These are phyloP conservation scores for Hymenotorrendiella dingleyae DNA, from an alignment of 2,329 filamentous ascomycete species.

Conservation along the genomic window DNA sequence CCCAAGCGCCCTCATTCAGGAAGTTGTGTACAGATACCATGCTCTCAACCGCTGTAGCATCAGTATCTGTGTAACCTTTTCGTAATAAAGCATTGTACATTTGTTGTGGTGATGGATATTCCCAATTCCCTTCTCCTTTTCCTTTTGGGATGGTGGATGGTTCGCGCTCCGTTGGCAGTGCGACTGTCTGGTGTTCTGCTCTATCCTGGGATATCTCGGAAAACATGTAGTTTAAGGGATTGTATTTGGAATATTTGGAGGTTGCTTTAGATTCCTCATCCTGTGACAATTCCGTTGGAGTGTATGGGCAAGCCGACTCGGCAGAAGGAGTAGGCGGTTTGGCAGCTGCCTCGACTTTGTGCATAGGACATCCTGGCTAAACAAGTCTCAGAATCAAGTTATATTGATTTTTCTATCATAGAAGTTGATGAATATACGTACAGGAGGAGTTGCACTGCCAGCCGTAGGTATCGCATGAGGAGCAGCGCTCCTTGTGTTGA, in stretches of 20 bases:
- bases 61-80: conserved; percentile 93
- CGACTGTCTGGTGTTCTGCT: conserved; percentile 64
- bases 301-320: conserved; percentile 29
- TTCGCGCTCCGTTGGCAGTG: conserved; percentile 76
- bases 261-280: conserved; percentile 24
- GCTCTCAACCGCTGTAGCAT: conserved; percentile 84
- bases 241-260: conserved; percentile 59
- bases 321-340: conserved; percentile 24
- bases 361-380: conserved; percentile 66
- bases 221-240: conserved; percentile 95
- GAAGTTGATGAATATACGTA: conserved; percentile 11
- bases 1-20: conserved; percentile 94
- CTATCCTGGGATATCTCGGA: conserved; percentile 73
- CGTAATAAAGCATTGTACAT: conserved; percentile 98
- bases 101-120: conserved; percentile 96
- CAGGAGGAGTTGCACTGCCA: conserved; percentile 22
- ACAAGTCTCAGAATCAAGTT: conserved; percentile 10
- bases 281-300: conserved; percentile 22
- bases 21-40: conserved; percentile 99
- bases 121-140: conserved; percentile 76
- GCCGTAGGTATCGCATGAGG: conserved; percentile 21
- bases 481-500: conserved; percentile 18
- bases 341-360: conserved; percentile 39
- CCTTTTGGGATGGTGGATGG: conserved; percentile 87
- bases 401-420: not conserved